Base-by-base conservation (phyloP, 2,329 filamentous ascomycete genomes). In the Epichloe uncinata region DNA sequence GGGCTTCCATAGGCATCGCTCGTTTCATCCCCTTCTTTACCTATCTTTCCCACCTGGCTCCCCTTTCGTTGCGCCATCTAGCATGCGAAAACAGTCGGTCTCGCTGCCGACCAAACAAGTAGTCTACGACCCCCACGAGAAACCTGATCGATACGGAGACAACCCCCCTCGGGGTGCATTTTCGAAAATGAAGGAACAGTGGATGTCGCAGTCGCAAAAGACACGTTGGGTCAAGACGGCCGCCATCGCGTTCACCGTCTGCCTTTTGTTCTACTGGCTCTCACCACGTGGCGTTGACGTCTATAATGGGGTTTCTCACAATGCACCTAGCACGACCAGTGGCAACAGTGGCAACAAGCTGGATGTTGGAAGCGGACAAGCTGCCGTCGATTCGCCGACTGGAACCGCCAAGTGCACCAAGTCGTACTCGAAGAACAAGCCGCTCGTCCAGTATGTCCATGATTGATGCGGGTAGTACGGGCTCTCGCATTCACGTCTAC, bases 381-480 rank as follows among this genome's bases (percentile, higher is more conserved):
- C 64, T 2, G 73, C 78, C 35, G 66, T 73, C 47, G 80, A 87
- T 60, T 72, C 76, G 26, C 79, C 81, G 8, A 77, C 82, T 60
- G 78, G 78, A 57, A 82, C 85, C 55, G 74, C 78, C 42, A 85
- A 80, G 70, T 98, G 93, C 76, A 81, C 82, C 52, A 87, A 83
- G 64, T 88, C 93, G 41, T 83, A 78, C 70, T 87, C 88, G 60
- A 82, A 85, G 61, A 84, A 88, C 56, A 97, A 96, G 72, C 91
- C 93, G 46, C 80, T 98, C 57, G 84, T 96, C 54, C 93, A 98
- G 66, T 98, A 97, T 72, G 94, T 93, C 54, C 62, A 98, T 98
- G 93, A 87, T 98, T 62, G 93, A 98, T 69, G 93, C 93, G 45
- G 93, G 93, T 60, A 97, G 90, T 73, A 97, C 93, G 49, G 93